A percentile compares a stretch with the other conserved stretches of the same genome.
Conservation (phyloP, 768 basidiomycete species). For the Rhodotorula diobovata region DNA sequence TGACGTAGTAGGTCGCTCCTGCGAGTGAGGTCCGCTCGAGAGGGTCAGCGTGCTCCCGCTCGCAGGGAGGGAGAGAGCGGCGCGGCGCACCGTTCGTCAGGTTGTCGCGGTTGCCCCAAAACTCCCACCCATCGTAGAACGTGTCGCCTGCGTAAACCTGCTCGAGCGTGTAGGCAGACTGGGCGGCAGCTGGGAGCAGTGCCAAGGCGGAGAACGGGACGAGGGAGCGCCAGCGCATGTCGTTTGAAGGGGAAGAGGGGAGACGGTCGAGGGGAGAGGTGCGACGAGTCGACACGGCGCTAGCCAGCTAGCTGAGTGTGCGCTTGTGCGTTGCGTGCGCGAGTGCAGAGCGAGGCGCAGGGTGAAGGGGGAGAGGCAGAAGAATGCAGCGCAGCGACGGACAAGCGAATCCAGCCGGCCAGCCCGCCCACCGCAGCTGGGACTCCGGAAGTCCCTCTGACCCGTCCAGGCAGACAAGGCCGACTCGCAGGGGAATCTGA, state of each 20-base stretch:
- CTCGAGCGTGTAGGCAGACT: conserved; percentile 53
- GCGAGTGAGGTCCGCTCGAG: background rate
- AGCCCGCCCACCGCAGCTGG: too few relatives aligned
- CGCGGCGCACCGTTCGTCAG: conserved; percentile 22
- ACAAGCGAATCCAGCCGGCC: too few relatives aligned
- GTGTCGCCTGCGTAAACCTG: conserved; percentile 53
- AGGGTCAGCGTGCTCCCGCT: background rate
- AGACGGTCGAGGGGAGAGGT: too few relatives aligned
- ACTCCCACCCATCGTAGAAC: conserved; percentile 28
- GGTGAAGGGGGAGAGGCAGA: too few relatives aligned
- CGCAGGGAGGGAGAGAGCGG: background rate
- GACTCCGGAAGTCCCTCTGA: too few relatives aligned
- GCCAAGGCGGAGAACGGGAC: background rate
- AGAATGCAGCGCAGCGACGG: too few relatives aligned
- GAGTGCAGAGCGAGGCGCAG: too few relatives aligned
- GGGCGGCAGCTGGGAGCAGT: background rate
- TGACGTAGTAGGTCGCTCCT: conserved; percentile 19
- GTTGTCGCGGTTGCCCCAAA: conserved; percentile 23
- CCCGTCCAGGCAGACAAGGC: too few relatives aligned
- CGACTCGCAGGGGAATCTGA: too few relatives aligned
- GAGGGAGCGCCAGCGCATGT: background rate
- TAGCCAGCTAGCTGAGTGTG: too few relatives aligned
- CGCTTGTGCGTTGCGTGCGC: too few relatives aligned
- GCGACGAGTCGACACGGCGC: too few relatives aligned
- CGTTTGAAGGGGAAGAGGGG: background rate